A percentile compares a stretch with the other conserved stretches of the same genome.
These are phyloP conservation scores for Emmonsiellopsis sp. DNA, from an alignment of 2,329 filamentous ascomycete genomes.

Conservation along the genomic window DNA sequence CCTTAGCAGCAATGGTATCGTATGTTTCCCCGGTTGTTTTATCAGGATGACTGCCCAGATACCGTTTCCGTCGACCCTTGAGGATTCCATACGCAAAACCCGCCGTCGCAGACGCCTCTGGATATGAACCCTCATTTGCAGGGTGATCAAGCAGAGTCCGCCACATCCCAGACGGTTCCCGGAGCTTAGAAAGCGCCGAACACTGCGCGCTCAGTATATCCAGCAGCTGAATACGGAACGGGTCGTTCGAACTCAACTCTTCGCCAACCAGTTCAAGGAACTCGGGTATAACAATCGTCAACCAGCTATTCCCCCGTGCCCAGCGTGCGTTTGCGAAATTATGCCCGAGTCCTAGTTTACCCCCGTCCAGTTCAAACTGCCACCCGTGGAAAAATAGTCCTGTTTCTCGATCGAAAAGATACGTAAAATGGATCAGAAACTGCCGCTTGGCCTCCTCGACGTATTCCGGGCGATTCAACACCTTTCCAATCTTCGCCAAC, in stretches of 20 bases:
- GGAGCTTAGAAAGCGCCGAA: slow-evolving; percentile 52
- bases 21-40: slow-evolving; percentile 28
- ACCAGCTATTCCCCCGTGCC: slow-evolving; percentile 54
- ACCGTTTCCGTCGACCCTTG: slow-evolving; percentile 62
- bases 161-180: slow-evolving; percentile 59
- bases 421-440: slow-evolving; percentile 69
- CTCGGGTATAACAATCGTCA: slow-evolving; percentile 77
- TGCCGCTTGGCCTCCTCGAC: slow-evolving; percentile 69
- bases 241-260: slow-evolving; percentile 46
- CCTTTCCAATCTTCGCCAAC: slow-evolving; percentile 66
- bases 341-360: slow-evolving; percentile 34
- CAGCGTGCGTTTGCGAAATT: slow-evolving; percentile 49
- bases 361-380: slow-evolving; percentile 60
- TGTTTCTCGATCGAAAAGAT: slow-evolving; percentile 62
- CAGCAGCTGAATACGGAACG: slow-evolving; percentile 44
- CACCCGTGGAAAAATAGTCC: slow-evolving; percentile 77
- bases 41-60: slow-evolving; percentile 47
- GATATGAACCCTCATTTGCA: slow-evolving; percentile 59
- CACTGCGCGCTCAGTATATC: slow-evolving; percentile 60
- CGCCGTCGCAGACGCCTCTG: slow-evolving; percentile 68
- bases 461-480: slow-evolving; percentile 62
- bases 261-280: slow-evolving; percentile 62
- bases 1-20: slow-evolving; percentile 53
- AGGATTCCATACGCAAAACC: slow-evolving; percentile 74
- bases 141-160: slow-evolving; percentile 63